phyloP scores from a whole-genome alignment of 768 basidiomycete species.

The Boletales sp. region DNA sequence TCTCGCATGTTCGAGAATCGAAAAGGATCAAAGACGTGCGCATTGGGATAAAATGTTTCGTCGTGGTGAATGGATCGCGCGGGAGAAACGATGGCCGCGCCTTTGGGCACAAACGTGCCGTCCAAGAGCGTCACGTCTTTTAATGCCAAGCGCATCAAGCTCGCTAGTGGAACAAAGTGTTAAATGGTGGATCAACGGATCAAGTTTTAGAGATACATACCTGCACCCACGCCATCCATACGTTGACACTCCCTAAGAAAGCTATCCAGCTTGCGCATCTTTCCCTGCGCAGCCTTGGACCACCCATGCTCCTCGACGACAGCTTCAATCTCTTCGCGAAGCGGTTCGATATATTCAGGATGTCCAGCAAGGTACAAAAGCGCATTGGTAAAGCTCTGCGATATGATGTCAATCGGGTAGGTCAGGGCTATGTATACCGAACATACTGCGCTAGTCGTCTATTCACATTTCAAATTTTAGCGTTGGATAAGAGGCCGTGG shows the following conservation, averaged over 20 bases:
- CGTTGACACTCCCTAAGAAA: constrained; percentile 38
- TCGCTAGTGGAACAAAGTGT: constrained; percentile 11
- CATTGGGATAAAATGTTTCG: constrained; percentile 26
- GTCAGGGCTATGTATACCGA: not conserved
- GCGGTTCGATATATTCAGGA: constrained; percentile 30
- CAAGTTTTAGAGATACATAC: constrained; percentile 12
- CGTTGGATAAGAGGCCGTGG: not conserved
- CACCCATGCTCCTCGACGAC: constrained; percentile 28
- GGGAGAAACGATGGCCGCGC: constrained; percentile 22
- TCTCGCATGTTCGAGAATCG: constrained; percentile 42
- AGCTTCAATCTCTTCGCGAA: constrained; percentile 37
- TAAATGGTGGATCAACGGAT: not conserved
- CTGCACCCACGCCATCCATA: constrained; percentile 22
- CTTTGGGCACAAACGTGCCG: constrained; percentile 36
- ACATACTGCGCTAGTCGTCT: constrained; percentile 22
- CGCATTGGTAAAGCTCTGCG: constrained; percentile 31
- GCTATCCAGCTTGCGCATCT: constrained; percentile 37
- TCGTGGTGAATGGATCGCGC: constrained; percentile 20
- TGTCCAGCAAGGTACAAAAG: constrained; percentile 35
- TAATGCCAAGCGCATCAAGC: constrained; percentile 30
- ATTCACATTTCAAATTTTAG: not conserved
- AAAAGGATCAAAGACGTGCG: constrained; percentile 44
- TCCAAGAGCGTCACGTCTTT: constrained; percentile 36
- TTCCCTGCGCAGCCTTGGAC: constrained; percentile 21
- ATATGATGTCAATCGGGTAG: not conserved